Evolutionary conservation across 371 early-diverging fungal species (phyloP).

Genomic region (Mortierella sp.): DNA sequence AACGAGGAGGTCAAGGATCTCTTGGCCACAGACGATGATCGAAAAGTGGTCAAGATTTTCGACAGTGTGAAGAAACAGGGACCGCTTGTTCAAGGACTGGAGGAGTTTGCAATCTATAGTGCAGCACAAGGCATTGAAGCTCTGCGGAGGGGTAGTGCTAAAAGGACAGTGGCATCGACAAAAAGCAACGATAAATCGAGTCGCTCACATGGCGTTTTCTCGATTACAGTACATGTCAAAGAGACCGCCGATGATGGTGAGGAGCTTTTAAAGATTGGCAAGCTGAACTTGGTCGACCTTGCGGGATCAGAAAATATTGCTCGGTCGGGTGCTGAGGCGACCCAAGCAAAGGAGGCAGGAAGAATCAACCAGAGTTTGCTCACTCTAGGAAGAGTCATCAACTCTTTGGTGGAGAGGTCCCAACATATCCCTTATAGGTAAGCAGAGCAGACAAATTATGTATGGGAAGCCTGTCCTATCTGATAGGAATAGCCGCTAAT

Average conservation of each 20-base stretch:
- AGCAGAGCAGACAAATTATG: neutral
- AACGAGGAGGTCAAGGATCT: constrained; percentile 98
- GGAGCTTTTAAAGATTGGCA: constrained; percentile 88
- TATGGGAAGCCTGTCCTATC: neutral
- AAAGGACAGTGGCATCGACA: constrained; percentile 88
- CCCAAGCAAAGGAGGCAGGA: constrained; percentile 92
- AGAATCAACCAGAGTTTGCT: constrained; percentile 91
- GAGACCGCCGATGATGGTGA: constrained; percentile 83
- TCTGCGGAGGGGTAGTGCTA: constrained; percentile 79
- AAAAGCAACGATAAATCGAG: constrained; percentile 93
- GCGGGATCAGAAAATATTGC: constrained; percentile 98
- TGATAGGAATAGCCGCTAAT: too few relatives aligned
- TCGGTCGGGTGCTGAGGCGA: constrained; percentile 89
- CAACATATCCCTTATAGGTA: constrained; percentile 91
- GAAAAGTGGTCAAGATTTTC: constrained; percentile 68
- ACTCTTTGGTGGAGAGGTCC: constrained; percentile 82
- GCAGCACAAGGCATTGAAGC: constrained; percentile 80
- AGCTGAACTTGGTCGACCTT: constrained; percentile 96
- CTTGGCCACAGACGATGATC: constrained; percentile 63
- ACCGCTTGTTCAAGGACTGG: constrained; percentile 84
- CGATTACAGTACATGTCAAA: constrained; percentile 86
- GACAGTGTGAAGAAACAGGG: constrained; percentile 73
- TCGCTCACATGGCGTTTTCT: constrained; percentile 95
- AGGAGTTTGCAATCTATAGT: constrained; percentile 76
- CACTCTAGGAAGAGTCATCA: constrained; percentile 94